A percentile compares a stretch with the other conserved stretches of the same genome.
These are phyloP conservation scores for Termitomyces sp. DNA, from an alignment of 768 basidiomycete genomes.

Conservation along the genomic window DNA sequence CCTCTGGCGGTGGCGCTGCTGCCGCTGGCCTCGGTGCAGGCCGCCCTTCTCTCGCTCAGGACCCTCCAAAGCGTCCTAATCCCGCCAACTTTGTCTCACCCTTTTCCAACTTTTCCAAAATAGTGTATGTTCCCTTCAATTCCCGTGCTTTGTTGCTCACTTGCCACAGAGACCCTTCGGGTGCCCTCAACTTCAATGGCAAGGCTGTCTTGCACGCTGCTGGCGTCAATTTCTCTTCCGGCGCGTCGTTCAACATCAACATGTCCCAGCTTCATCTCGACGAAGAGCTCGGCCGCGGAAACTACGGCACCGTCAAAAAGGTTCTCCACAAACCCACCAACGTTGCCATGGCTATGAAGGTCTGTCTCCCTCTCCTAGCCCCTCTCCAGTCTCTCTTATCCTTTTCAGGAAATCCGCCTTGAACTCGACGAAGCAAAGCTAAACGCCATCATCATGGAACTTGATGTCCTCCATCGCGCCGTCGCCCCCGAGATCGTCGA, in stretches of 20 bases:
- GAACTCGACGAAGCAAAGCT: conserved; percentile 93
- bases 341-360: conserved; percentile 99
- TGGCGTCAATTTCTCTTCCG: conserved; percentile 85
- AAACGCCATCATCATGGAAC: conserved; percentile 97
- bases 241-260: conserved; percentile 89
- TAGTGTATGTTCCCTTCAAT: conserved; percentile 57
- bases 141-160: conserved; percentile 5
- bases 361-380: conserved; percentile 31
- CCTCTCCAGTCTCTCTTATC: conserved; percentile 4
- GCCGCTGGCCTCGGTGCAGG: conserved; percentile 74
- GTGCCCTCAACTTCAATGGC: conserved; percentile 89
- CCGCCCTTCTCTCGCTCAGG: conserved; percentile 49
- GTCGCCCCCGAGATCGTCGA: conserved; percentile 91
- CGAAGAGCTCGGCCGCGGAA: conserved; percentile 94
- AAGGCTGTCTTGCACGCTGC: conserved; percentile 91
- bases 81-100: conserved; percentile 62
- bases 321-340: conserved; percentile 94
- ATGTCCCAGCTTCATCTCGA: conserved; percentile 90
- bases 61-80: conserved; percentile 33
- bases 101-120: conserved; percentile 90
- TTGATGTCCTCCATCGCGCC: conserved; percentile 95
- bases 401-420: conserved; percentile 87
- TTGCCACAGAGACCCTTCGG: conserved; percentile 80
- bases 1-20: conserved; percentile 54
- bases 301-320: conserved; percentile 97